A percentile compares a stretch with the other conserved stretches of the same genome.
These are phyloP conservation scores for Trichomonascaceae sp. DNA, from an alignment of 1,139 yeast species.

Conservation along the genomic window DNA sequence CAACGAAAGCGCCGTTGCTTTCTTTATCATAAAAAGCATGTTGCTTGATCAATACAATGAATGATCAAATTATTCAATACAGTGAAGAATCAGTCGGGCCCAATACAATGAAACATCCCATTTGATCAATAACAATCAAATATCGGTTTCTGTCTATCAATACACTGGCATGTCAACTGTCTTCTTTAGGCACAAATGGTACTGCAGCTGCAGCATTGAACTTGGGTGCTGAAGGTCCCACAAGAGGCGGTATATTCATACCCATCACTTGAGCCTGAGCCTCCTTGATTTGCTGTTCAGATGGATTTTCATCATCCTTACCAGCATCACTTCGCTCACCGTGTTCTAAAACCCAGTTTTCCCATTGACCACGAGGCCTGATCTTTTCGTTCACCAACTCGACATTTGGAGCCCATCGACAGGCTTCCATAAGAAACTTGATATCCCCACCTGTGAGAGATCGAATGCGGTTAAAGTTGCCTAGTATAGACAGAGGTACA, in stretches of 20 bases:
- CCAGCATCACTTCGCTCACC: conserved; percentile 42
- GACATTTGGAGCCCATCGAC: conserved; percentile 38
- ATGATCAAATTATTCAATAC: neutral
- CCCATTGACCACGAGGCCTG: conserved; percentile 40
- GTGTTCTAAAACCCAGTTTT: conserved; percentile 46
- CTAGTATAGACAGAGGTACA: conserved; percentile 56
- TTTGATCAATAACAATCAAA: neutral
- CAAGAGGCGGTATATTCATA: neutral
- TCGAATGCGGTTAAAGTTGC: conserved; percentile 69
- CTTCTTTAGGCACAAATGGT: conserved; percentile 33
- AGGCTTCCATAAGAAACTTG: conserved; percentile 42
- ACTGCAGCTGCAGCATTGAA: conserved; percentile 35
- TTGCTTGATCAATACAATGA: neutral
- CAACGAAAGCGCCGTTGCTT: neutral
- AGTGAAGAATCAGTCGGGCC: neutral
- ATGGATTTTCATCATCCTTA: conserved; percentile 28
- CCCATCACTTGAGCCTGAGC: conserved; percentile 11
- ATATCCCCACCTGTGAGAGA: conserved; percentile 48
- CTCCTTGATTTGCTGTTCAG: conserved; percentile 12
- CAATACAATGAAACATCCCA: too few species aligned
- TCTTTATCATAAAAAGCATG: neutral
- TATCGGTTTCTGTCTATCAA: neutral
- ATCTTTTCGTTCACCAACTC: conserved; percentile 44
- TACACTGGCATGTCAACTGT: neutral
- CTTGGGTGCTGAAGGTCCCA: conserved; percentile 14